Evolutionary conservation across 257 asterid genomes (phyloP), one percentile per base, ranked within the genome.

Genomic region (Galeopsis tetrahit): DNA sequence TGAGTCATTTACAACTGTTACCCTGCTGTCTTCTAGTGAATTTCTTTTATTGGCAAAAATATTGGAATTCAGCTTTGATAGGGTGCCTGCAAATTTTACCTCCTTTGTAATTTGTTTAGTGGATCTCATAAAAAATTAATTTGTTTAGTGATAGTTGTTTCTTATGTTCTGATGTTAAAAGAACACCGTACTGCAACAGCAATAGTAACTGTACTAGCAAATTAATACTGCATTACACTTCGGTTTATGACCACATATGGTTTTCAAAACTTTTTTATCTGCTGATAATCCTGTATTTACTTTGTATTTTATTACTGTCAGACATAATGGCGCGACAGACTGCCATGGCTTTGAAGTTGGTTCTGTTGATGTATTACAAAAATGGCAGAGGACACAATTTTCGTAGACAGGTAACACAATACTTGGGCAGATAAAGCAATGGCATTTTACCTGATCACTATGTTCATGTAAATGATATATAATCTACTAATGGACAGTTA

Each of bases 261-360:
- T 42, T 34, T 72, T 71, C 10, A 10, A 33, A 44, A 34, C 39
- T 40, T 49, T 69, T 36, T 52, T 52, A 21, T 66, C 53, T 70
- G 57, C 61, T 14, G 3, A 46, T 34, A 39, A 56, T 52, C 58
- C 59, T 46, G 1, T 74, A 35, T 38, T 57, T 51, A 59, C 72
- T 66, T 63, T 63, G 39, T 51, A 40, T 56, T 75, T 63, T 71
- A 34, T 67, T 59, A 21, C 80, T 81, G 69, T 52, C 82, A 92
- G 98, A 92, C 86, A 90, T 88, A 39, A 88, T 88, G 97, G 96
- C 63, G 39, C 88, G 95, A 46, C 95, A 92, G 84, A 83, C 83
- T 32, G 95, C 96, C 76, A 92, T 92, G 98, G 82, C 77, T 80
- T 77, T 90, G 84, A 92, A 92, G 80, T 77, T 87, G 78, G 72